These are phyloP conservation scores for Linum trigynum DNA, from an alignment of 345 rosid species.

Conservation along the genomic window DNA sequence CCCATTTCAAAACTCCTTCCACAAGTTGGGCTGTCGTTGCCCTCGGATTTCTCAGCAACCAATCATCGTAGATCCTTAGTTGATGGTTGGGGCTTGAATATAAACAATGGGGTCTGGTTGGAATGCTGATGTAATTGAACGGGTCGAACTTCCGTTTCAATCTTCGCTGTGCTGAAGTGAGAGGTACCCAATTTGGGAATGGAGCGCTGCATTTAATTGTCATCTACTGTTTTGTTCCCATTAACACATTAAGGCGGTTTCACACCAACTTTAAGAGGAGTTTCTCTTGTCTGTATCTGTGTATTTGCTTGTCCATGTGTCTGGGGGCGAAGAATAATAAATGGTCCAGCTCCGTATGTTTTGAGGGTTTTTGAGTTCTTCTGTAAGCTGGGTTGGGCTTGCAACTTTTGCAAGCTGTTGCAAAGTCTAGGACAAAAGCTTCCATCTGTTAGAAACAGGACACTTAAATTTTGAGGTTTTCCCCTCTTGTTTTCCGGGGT, in stretches of 20 bases:
- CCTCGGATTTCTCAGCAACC: no score
- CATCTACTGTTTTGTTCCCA: not conserved
- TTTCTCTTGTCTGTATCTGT: not conserved
- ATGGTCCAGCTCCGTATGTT: not conserved
- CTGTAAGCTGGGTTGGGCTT: not conserved
- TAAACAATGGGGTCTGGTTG: not conserved
- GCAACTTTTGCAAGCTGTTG: no score
- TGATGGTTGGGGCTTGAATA: not conserved
- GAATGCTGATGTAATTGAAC: not conserved
- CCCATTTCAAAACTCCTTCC: not conserved
- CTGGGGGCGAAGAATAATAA: not conserved
- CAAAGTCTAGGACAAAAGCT: not conserved
- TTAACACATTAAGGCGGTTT: not conserved
- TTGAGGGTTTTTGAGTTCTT: not conserved
- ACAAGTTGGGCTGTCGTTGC: no score
- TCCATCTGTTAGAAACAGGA: not conserved
- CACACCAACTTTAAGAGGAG: not conserved
- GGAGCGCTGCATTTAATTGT: not conserved
- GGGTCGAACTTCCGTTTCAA: not conserved
- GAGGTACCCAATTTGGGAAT: not conserved
- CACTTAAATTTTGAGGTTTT: not conserved
- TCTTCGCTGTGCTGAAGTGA: not conserved
- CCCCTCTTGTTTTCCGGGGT: not conserved
- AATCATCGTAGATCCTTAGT: not conserved
- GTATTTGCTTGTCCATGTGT: not conserved